These are phyloP conservation scores for Croton setiger DNA, from an alignment of 441 rosid species.

Conservation along the genomic window DNA sequence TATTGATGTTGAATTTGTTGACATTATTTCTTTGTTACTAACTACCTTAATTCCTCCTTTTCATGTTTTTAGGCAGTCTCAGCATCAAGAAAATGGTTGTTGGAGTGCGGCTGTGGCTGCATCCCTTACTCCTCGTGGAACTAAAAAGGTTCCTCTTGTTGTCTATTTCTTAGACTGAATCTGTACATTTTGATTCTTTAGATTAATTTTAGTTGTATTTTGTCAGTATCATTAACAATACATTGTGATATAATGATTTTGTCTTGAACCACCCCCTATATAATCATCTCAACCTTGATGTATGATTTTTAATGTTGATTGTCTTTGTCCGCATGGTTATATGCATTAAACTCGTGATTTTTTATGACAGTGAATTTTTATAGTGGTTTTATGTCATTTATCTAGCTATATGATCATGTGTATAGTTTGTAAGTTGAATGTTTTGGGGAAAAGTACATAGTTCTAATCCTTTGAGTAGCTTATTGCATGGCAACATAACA, in stretches of 20 bases:
- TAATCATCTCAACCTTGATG: not conserved
- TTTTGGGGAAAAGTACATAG: not conserved
- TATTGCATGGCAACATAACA: not conserved
- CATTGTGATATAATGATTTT: not conserved
- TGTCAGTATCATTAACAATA: not conserved
- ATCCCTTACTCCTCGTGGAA: conserved; percentile 35
- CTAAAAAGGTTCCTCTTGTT: conserved; percentile 50
- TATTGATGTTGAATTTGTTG: not conserved
- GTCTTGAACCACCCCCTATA: not conserved
- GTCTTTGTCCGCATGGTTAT: not conserved
- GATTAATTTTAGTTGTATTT: not conserved
- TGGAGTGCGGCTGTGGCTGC: conserved; percentile 38
- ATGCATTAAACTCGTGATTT: not conserved
- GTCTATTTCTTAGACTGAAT: conserved; percentile 2
- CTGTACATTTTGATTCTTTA: not conserved
- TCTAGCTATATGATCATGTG: not conserved
- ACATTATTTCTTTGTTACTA: not conserved
- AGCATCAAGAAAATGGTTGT: conserved; percentile 39
- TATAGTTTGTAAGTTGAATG: not conserved
- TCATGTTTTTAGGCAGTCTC: conserved; percentile 36
- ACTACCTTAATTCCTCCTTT: not conserved
- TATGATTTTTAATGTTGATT: not conserved
- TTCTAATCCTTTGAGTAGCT: not conserved
- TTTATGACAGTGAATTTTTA: not conserved
- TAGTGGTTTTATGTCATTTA: not conserved